Evolutionary conservation across 441 rosid species (phyloP), one percentile per base, ranked within the genome.

Genomic region (Pelargonium citronellum): DNA sequence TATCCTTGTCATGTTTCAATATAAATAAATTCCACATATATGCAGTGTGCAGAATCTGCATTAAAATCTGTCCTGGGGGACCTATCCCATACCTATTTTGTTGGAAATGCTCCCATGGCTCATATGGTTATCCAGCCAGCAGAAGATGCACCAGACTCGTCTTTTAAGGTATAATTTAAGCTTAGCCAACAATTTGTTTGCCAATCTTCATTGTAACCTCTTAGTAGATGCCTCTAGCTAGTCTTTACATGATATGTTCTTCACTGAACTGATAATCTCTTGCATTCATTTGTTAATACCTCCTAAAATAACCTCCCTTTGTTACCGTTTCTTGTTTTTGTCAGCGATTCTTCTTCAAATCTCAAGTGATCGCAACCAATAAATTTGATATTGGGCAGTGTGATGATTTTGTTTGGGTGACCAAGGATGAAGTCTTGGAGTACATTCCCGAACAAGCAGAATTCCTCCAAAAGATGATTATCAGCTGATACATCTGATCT

Each of bases 71-170:
- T 90, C 41, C 64, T 91, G 53, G 97, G 96, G 64, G 90, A 87
- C 69, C 87, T 91, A 5, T 85, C 91, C 24, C 90, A 85, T 67
- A 87, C 96, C 12, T 91, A 90, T 80, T 94, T 91, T 80, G 94
- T 87, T 67, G 97, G 99, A 69, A 94, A 91, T 78, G 92, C 96
- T 77, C 99, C 96, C 30, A 94, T 87, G 92, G 99, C 91, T 71
- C 99, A 91, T 77, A 78, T 88, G 84, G 93, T 71, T 67, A 73
- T 83, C 3, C 80, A 83, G 70, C 83, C 80, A 70, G 66, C 73
- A 15, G 85, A 88, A 67, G 78, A 74, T 71, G 75, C 70, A 11
- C 83, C 78, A 11, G 86, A 82, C 63, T 49, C 65, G 71, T 78
- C 81, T 72, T 86, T 73, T 53, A 90, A 88, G 97, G 96, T 88